phyloP scores from a whole-genome alignment of 2,329 filamentous ascomycete species.

The Neoascochyta sp. region DNA sequence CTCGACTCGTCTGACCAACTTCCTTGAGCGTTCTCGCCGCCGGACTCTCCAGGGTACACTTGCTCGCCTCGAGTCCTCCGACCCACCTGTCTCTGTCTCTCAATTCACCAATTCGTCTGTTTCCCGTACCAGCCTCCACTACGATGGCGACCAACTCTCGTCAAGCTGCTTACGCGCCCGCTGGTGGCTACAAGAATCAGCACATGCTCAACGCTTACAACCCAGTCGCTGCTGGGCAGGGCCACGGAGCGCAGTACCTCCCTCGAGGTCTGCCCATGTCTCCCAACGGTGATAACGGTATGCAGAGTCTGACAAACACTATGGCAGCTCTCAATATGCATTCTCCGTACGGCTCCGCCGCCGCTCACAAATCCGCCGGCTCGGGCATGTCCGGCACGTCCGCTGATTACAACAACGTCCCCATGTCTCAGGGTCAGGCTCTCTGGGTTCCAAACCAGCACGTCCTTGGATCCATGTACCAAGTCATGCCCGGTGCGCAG shows the following conservation, averaged over 20 bases:
- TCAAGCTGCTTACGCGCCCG: constrained; percentile 28
- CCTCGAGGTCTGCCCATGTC: constrained; percentile 36
- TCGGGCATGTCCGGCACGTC: constrained; percentile 32
- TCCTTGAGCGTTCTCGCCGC: constrained; percentile 15
- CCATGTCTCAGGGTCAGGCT: constrained; percentile 36
- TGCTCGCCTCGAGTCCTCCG: constrained; percentile 8
- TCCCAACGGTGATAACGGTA: constrained; percentile 27
- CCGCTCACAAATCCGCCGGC: constrained; percentile 29
- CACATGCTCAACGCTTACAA: constrained; percentile 30
- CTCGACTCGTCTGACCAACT: constrained; percentile 14
- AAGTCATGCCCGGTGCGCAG: constrained; percentile 32
- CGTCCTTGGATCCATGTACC: constrained; percentile 33
- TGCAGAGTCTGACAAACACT: constrained; percentile 33
- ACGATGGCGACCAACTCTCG: constrained; percentile 32
- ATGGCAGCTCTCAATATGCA: constrained; percentile 39
- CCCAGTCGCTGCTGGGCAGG: constrained; percentile 19
- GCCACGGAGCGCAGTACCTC: constrained; percentile 34
- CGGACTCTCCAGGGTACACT: constrained; percentile 5
- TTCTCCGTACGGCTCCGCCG: constrained; percentile 31
- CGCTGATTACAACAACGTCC: constrained; percentile 34
- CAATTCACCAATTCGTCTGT: constrained; percentile 1
- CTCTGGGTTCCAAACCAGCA: constrained; percentile 39
- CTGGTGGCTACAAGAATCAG: constrained; percentile 31
- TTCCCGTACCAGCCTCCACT: constrained; percentile 3
- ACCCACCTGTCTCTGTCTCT: constrained; percentile 6